phyloP scores from a whole-genome alignment of 2,329 filamentous ascomycete species.

The Hawksworthiomyces lignivorus region DNA sequence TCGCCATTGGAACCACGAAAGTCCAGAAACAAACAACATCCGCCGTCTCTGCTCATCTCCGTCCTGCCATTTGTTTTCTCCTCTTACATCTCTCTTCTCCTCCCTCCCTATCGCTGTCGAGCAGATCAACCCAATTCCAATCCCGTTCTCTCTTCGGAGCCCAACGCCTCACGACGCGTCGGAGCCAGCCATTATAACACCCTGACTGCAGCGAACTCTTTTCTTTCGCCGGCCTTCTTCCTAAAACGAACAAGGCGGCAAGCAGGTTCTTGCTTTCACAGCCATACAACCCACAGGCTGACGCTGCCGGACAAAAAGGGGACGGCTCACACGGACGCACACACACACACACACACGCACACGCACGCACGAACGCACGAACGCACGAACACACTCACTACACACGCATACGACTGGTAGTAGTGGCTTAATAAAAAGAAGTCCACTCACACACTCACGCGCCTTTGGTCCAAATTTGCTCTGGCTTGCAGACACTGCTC shows the following conservation, averaged over 20 bases:
- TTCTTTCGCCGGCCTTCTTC: slow-evolving; percentile 13
- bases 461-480: too few relatives aligned
- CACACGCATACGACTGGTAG: too few relatives aligned
- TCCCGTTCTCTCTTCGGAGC: slow-evolving; percentile 18
- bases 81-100: background rate
- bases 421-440: too few relatives aligned
- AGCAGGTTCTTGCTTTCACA: slow-evolving; percentile 1
- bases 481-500: too few relatives aligned
- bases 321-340: too few relatives aligned
- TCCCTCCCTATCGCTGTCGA: background rate
- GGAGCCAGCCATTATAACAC: slow-evolving; percentile 16
- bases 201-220: slow-evolving; percentile 5
- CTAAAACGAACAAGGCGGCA: slow-evolving; percentile 6
- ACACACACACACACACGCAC: background rate
- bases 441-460: too few relatives aligned
- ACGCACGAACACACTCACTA: background rate
- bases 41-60: background rate
- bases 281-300: background rate
- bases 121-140: slow-evolving; percentile 12
- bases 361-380: slow-evolving; percentile 5
- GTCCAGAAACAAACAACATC: slow-evolving; percentile 1
- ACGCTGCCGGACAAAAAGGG: background rate
- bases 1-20: slow-evolving; percentile 10
- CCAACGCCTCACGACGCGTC: slow-evolving; percentile 13
- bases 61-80: background rate